phyloP scores from a whole-genome alignment of 2,329 filamentous ascomycete species.

The Phoma sp. region DNA sequence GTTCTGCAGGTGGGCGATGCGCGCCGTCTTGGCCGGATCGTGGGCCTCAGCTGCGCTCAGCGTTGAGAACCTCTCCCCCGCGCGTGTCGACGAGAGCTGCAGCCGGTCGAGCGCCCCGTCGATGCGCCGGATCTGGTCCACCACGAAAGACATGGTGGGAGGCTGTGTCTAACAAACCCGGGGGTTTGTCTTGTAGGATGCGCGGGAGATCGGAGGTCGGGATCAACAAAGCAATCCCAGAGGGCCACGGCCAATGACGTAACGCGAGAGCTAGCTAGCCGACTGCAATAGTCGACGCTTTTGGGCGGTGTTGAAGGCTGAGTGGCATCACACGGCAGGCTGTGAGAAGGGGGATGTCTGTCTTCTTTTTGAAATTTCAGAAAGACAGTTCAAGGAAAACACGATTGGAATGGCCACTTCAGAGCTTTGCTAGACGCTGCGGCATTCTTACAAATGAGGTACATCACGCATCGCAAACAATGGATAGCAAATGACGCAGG shows the following conservation, averaged over 20 bases:
- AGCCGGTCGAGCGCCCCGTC: slow-evolving; percentile 64
- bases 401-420: no score
- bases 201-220: slow-evolving; percentile 9
- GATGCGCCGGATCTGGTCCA: slow-evolving; percentile 61
- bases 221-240: neutral
- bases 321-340: no score
- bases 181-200: neutral
- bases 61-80: slow-evolving; percentile 35
- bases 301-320: no score
- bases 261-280: neutral
- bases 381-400: no score
- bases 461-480: no score
- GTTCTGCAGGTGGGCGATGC: slow-evolving; percentile 63
- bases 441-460: no score
- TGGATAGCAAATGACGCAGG: no score
- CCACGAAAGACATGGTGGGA: slow-evolving; percentile 50
- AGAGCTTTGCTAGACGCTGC: no score
- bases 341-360: no score
- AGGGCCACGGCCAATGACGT: slow-evolving; percentile 5
- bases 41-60: slow-evolving; percentile 44
- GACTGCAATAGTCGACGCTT: no score
- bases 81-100: slow-evolving; percentile 52
- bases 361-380: no score
- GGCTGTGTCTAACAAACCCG: no score
- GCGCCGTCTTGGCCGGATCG: slow-evolving; percentile 54